Conservation (phyloP, 2,329 filamentous ascomycete genomes). For the Scytalidium lignicola region DNA sequence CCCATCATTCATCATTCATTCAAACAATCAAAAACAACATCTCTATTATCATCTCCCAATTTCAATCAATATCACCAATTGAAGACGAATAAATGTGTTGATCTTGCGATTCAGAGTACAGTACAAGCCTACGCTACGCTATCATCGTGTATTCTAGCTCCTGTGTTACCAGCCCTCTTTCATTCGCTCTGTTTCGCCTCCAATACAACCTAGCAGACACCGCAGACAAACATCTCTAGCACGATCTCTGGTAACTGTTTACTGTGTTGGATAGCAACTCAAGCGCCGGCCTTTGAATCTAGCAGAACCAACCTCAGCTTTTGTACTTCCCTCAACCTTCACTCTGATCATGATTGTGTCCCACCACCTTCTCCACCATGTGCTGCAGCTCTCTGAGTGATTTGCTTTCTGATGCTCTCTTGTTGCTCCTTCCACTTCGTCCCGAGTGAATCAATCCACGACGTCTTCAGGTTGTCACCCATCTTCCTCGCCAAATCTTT, state of each 20-base stretch:
- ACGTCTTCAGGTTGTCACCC: slow-evolving; percentile 11
- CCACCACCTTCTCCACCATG: no score
- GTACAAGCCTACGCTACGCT: no score
- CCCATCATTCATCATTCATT: no score
- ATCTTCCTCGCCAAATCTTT: slow-evolving; percentile 9
- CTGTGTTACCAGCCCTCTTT: not conserved
- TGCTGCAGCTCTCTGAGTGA: slow-evolving; percentile 2
- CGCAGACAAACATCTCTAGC: not conserved
- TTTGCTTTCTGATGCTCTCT: slow-evolving; percentile 14
- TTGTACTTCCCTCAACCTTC: no score
- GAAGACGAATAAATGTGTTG: no score
- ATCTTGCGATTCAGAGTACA: no score
- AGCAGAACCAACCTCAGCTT: no score
- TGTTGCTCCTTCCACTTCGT: slow-evolving; percentile 22
- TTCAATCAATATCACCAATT: no score
- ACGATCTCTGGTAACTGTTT: not conserved
- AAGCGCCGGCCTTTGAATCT: not conserved
- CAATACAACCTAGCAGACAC: slow-evolving; percentile 2
- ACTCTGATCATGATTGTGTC: no score
- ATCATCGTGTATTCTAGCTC: not conserved
- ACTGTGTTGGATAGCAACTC: not conserved
- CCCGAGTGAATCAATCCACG: slow-evolving; percentile 11
- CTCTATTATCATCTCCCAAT: no score
- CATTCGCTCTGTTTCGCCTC: slow-evolving; percentile 2
- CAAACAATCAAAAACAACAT: no score